phyloP scores from a whole-genome alignment of 1,284 basidiomycete species.

The Tilletia setariae region DNA sequence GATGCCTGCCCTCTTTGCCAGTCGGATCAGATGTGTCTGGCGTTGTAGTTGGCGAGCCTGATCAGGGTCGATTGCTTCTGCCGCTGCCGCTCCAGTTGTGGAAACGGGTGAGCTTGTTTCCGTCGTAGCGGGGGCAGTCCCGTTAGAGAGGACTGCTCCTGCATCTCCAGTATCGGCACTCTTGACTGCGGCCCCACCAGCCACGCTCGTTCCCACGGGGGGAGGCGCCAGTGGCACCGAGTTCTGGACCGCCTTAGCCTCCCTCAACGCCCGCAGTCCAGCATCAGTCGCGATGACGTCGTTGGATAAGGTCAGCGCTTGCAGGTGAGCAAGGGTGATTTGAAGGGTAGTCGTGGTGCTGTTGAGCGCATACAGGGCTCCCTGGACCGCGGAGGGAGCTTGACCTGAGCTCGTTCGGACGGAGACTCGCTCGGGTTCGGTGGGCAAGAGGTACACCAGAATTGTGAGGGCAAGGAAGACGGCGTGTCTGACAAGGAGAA shows the following conservation, averaged over 20 bases:
- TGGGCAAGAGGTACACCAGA: constrained; percentile 12
- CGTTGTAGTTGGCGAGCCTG: background rate
- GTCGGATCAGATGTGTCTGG: background rate
- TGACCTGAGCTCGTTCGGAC: background rate
- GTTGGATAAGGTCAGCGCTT: constrained; percentile 16
- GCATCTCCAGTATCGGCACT: too few species aligned
- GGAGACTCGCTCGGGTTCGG: constrained; percentile 8
- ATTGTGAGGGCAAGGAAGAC: constrained; percentile 9
- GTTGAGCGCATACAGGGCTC: constrained; percentile 10
- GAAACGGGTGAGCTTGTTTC: too few species aligned
- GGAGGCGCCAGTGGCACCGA: too few species aligned
- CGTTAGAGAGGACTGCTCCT: too few species aligned
- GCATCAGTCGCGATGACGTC: constrained; percentile 17
- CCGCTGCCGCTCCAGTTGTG: too few species aligned
- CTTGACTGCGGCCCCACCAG: too few species aligned
- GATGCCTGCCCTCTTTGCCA: constrained; percentile 12
- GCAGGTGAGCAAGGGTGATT: constrained; percentile 10
- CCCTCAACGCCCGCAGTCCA: background rate
- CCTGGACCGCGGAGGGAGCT: constrained; percentile 14
- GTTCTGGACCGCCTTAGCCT: constrained; percentile 5
- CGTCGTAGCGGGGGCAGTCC: too few species aligned
- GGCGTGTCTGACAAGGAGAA: constrained; percentile 13
- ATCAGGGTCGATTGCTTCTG: background rate
- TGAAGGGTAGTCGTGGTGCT: background rate
- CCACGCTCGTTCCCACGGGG: too few species aligned